Evolutionary conservation across 441 rosid genomes (phyloP).

Genomic region (Metrosideros polymorpha): DNA sequence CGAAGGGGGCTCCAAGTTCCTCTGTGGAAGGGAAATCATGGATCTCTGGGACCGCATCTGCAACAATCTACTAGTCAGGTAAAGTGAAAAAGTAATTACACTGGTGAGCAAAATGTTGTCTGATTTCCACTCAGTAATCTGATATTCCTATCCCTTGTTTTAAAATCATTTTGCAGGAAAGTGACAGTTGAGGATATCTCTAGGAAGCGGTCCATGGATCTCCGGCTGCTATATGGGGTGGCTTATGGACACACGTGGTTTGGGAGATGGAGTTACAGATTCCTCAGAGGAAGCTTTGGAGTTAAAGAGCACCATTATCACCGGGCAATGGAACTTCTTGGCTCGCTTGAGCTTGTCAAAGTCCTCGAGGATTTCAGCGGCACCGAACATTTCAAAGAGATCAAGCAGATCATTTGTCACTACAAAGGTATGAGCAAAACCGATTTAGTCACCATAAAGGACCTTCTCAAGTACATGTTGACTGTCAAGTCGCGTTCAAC

Average conservation of each 20-base stretch:
- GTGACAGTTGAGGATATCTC: slow-evolving; percentile 66
- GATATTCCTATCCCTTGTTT: background rate
- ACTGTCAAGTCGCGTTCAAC: slow-evolving; percentile 41
- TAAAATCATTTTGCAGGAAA: slow-evolving; percentile 29
- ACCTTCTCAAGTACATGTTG: slow-evolving; percentile 69
- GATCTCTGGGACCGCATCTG: slow-evolving; percentile 89
- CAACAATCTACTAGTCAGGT: slow-evolving; percentile 48
- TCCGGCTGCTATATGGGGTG: slow-evolving; percentile 62
- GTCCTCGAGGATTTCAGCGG: slow-evolving; percentile 34
- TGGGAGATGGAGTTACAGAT: slow-evolving; percentile 83
- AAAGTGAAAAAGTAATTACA: background rate
- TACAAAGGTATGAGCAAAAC: slow-evolving; percentile 62
- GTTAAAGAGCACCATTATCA: slow-evolving; percentile 45
- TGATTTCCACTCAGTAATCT: background rate
- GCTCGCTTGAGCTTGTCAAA: slow-evolving; percentile 48
- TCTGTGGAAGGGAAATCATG: slow-evolving; percentile 66
- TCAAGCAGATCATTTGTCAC: slow-evolving; percentile 33
- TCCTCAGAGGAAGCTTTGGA: slow-evolving; percentile 71
- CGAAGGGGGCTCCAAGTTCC: slow-evolving; percentile 65
- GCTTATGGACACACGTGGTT: slow-evolving; percentile 92
- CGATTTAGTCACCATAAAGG: slow-evolving; percentile 42
- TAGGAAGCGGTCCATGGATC: slow-evolving; percentile 60
- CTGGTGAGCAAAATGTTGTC: background rate
- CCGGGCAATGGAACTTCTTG: slow-evolving; percentile 52
- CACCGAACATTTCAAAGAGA: slow-evolving; percentile 13